Evolutionary conservation across 208 protist genomes (phyloP).

Genomic region (Phytomonas sp.): DNA sequence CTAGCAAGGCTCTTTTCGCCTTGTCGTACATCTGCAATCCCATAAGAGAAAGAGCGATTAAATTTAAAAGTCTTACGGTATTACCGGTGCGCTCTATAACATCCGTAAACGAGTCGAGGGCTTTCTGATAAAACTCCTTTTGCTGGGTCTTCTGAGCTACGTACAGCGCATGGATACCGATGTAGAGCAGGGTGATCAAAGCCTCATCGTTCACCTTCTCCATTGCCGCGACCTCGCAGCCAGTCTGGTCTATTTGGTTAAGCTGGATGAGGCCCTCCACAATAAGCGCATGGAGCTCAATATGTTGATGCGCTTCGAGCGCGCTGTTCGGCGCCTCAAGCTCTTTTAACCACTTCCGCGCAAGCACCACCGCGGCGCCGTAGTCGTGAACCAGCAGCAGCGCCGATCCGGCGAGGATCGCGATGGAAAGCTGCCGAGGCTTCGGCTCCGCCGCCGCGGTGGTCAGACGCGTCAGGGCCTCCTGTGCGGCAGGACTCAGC

Average conservation of each 20-base stretch:
- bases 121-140: constrained; percentile 23
- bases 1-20: constrained; percentile 63
- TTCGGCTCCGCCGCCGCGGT: constrained; percentile 24
- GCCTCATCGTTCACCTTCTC: constrained; percentile 79
- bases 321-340: constrained; percentile 25
- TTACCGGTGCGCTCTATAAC: constrained; percentile 55
- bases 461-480: constrained; percentile 23
- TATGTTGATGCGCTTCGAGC: constrained; percentile 12
- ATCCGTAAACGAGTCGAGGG: constrained; percentile 70
- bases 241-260: constrained; percentile 66
- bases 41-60: constrained; percentile 69
- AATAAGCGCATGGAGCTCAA: constrained; percentile 57
- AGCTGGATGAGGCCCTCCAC: constrained; percentile 64
- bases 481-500: too few relatives aligned
- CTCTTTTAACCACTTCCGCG: constrained; percentile 43
- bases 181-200: constrained; percentile 56
- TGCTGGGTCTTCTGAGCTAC: constrained; percentile 29
- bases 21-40: constrained; percentile 44
- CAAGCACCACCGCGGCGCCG: constrained; percentile 39
- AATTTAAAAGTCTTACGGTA: constrained; percentile 66
- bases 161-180: constrained; percentile 51
- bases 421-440: constrained; percentile 19
- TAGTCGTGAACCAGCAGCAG: constrained; percentile 37
- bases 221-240: constrained; percentile 64
- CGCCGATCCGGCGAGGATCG: constrained; percentile 42